These are phyloP conservation scores for Pleurotus ostreatus DNA, from an alignment of 768 basidiomycete species.

Conservation along the genomic window DNA sequence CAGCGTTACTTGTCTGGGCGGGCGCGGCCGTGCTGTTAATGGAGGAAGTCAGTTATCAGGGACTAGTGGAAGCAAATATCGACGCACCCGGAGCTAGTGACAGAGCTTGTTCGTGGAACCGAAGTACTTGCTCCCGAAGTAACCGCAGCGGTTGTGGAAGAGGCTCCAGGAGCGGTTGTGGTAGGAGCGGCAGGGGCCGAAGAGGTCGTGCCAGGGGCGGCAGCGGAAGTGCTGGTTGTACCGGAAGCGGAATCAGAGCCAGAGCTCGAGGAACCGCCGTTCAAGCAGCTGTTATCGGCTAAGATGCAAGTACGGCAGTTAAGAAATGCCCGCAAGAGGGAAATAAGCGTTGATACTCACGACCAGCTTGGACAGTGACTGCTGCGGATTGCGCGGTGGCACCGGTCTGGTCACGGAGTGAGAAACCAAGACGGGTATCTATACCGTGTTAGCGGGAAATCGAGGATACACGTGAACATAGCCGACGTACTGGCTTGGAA, in stretches of 20 bases:
- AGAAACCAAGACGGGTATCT: slow-evolving; percentile 56
- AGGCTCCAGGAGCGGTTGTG: slow-evolving; percentile 1
- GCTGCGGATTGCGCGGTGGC: slow-evolving; percentile 40
- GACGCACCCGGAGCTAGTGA: too few species aligned
- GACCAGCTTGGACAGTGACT: slow-evolving; percentile 42
- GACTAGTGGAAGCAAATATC: too few species aligned
- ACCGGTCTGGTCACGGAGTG: slow-evolving; percentile 61
- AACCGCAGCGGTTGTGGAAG: neutral
- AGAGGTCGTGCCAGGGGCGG: slow-evolving; percentile 13
- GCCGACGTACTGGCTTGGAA: slow-evolving; percentile 35
- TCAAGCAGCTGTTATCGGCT: slow-evolving; percentile 32
- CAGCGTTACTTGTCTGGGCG: slow-evolving; percentile 13
- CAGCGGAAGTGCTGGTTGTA: slow-evolving; percentile 15
- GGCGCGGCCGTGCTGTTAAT: neutral
- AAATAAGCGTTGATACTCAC: slow-evolving; percentile 34
- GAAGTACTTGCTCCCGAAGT: too few species aligned
- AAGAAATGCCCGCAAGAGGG: neutral
- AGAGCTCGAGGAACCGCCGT: slow-evolving; percentile 11
- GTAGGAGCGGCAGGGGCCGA: slow-evolving; percentile 10
- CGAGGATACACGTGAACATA: neutral
- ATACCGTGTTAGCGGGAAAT: neutral
- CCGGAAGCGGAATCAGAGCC: slow-evolving; percentile 14
- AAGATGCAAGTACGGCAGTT: slow-evolving; percentile 11
- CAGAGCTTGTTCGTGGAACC: too few species aligned
- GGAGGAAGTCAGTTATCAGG: too few species aligned